Conservation (phyloP, 371 early-diverging fungal species). For the Mortierella sp. region DNA sequence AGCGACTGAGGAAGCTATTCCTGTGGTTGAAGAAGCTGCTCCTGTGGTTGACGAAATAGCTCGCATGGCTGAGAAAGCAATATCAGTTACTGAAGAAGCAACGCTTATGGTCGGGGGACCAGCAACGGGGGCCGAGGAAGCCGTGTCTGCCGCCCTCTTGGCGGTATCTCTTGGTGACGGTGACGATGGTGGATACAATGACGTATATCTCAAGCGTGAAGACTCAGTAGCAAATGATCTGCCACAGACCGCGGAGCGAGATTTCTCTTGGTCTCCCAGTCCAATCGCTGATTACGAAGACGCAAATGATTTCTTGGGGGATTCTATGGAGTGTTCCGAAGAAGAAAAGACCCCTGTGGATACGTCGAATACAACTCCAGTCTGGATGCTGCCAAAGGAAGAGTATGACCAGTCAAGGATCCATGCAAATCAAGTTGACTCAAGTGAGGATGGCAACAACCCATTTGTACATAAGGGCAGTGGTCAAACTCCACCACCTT, state of each 20-base stretch:
- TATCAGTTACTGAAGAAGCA: too few relatives aligned
- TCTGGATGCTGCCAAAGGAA: background rate
- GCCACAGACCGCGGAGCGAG: background rate
- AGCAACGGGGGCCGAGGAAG: too few relatives aligned
- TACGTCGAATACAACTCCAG: background rate
- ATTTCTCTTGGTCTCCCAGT: background rate
- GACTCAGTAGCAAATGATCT: background rate
- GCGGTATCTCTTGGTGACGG: too few relatives aligned
- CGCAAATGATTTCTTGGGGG: background rate
- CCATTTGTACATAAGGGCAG: slow-evolving; percentile 2
- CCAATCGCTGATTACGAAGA: slow-evolving; percentile 3
- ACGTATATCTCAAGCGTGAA: background rate
- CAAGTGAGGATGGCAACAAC: background rate
- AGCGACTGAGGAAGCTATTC: background rate
- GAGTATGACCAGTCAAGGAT: background rate
- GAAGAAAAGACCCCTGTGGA: background rate
- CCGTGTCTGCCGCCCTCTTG: too few relatives aligned
- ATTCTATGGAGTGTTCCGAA: background rate
- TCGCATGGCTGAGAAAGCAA: too few relatives aligned
- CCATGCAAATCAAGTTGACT: background rate
- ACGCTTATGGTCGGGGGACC: too few relatives aligned
- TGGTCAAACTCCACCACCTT: background rate
- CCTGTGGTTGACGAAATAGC: background rate
- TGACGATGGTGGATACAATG: background rate
- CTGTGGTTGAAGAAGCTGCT: background rate